Base-by-base conservation (phyloP, 306 rosid genomes). In the Astragalus glycyphyllos region DNA sequence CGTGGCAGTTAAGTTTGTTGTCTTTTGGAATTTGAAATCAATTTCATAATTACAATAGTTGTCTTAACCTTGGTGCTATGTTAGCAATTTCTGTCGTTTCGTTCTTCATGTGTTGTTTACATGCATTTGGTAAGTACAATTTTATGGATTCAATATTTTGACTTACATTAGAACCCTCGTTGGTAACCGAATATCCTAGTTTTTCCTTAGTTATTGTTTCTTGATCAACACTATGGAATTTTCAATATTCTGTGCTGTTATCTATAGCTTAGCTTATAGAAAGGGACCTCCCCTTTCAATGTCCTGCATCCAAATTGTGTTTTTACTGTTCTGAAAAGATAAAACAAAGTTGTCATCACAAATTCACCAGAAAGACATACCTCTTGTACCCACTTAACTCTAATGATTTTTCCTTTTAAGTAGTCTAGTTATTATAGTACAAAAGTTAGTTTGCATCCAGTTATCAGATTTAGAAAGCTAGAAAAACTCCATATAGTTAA, bases 1-100 rank as follows among this genome's bases (percentile, higher is more conserved):
- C 57, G 76, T 87, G 91, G 94, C 99, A 91, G 96, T 95, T 91
- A 91, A 89, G 97, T 91, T 94, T 90, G 90, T 86, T 81, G 91
- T 87, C 77, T 89, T 82, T 79, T 75, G 83, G 83, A 81, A 76
- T 83, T 71, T 79, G 81, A 81, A 84, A 81, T 84, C 68, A 80
- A 65, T 83, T 76, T 79, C 81, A 51, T 72, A 78, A 66, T 72
- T 83, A 61, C 77, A 82, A 65, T 84, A 70, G 74, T 81, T 88
- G 60, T 76, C 61, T 76, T 75, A 74, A 67, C 55, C 65, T 79
- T 55, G 67, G 56, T 72, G 74, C 82, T 83, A 62, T 76, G 64
- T 73, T 73, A 57, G 69, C 68, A 69, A 70, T 79, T 79, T 78
- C 71, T 80, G 55, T 78, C 65, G 47, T 72, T 79, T 72, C 17